These are phyloP conservation scores for Spizellomyces punctatus DNA, from an alignment of 192 early-diverging fungal species.

Conservation along the genomic window DNA sequence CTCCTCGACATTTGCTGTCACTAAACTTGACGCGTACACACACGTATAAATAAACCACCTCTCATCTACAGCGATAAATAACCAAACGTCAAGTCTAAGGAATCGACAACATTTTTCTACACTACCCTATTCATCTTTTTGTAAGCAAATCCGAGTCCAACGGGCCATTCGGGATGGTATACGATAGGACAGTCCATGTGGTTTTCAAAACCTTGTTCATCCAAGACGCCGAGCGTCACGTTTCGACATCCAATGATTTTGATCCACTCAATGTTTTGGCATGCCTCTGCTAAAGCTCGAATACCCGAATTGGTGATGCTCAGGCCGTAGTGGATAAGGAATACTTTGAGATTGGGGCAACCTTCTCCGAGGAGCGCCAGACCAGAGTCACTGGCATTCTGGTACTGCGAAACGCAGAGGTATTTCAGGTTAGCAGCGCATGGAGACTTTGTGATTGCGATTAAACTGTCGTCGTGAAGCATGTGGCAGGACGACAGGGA, in stretches of 20 bases:
- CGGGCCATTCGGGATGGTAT: conserved; percentile 7
- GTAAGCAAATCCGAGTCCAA: conserved; percentile 14
- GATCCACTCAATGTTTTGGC: conserved; percentile 10
- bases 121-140: not conserved
- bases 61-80: too few relatives aligned
- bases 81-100: too few relatives aligned
- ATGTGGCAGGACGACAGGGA: conserved; percentile 18
- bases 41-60: too few relatives aligned
- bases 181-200: conserved; percentile 20
- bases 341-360: not conserved
- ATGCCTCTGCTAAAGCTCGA: not conserved
- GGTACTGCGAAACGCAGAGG: conserved; percentile 12
- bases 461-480: conserved; percentile 3
- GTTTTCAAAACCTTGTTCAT: conserved; percentile 11
- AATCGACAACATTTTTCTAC: too few relatives aligned
- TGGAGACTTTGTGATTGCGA: not conserved
- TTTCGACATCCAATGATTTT: conserved; percentile 12
- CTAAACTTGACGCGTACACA: too few relatives aligned
- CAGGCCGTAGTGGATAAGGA: conserved; percentile 5
- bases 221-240: conserved; percentile 15
- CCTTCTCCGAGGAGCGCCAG: not conserved
- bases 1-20: too few relatives aligned
- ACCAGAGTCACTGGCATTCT: not conserved
- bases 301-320: conserved; percentile 12
- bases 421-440: conserved; percentile 6